Base-by-base conservation (phyloP, 495 filamentous ascomycete species). In the Hyphodiscus hymeniophilus region DNA sequence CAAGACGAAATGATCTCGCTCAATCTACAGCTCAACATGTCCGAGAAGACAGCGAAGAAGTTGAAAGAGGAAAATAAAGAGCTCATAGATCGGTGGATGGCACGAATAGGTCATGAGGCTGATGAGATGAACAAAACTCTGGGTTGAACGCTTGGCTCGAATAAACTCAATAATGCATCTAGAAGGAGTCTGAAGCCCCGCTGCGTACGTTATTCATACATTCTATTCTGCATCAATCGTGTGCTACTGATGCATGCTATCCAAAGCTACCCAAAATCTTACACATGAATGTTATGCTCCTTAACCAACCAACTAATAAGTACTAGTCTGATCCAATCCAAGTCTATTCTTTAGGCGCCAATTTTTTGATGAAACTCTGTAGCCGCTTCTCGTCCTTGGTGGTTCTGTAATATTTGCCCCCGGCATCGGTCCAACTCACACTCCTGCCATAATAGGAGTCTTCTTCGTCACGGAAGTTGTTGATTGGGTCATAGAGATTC, bases 391-490 rank as follows among this genome's bases (percentile, higher is more conserved):
- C 75, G 52, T 94, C 89, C 66, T 89, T 94, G 8, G 76, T 90
- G 38, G 89, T 86, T 52, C 97, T 84, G 57, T 82, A 95, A 58
- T 89, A 98, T 39, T 79, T 79, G 33, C 89, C 94, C 18, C 81
- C 77, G 47, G 80, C 77, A 56, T 84, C 81, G 2, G 86, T 94
- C 92, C 92, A 98, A 64, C 89, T 95, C 51, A 98, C 92, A 57
- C 78, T 82, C 33, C 80, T 79, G 22, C 82, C 83, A 57, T 81
- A 90, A 56, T 94, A 96, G 38, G 82, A 75, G 55, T 79, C 76
- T 55, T 84, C 71, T 53, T 87, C 74, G 45, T 89, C 85, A 33
- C 82, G 75, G 16, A 91, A 69, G 43, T 90, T 76, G 55, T 89
- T 91, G 51, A 81, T 81, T 24, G 89, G 84, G 32, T 84, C 83